Evolutionary conservation across 1,284 basidiomycete species (phyloP).

Genomic region (Mycena sp.): DNA sequence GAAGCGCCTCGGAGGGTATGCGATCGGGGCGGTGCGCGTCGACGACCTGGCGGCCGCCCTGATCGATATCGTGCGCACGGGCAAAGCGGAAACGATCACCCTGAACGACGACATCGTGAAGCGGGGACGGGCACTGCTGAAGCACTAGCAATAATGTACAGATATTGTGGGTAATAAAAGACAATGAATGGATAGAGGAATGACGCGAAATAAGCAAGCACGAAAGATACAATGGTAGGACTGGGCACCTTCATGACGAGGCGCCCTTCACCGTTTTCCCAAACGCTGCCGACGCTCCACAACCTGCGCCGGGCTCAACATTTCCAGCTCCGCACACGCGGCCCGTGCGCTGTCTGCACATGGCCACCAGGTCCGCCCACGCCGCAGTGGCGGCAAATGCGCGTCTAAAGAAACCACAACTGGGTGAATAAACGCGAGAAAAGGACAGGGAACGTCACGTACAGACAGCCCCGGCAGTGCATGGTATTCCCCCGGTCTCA

Average conservation of each 20-base stretch:
- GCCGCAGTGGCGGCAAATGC: constrained; percentile 37
- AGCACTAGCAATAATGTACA: too few species aligned
- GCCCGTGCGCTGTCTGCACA: constrained; percentile 41
- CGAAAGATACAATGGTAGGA: too few species aligned
- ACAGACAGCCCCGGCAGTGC: constrained; percentile 44
- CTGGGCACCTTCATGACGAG: too few species aligned
- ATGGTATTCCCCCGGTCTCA: constrained; percentile 36
- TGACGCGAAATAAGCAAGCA: too few species aligned
- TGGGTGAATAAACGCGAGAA: too few species aligned
- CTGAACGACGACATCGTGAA: too few species aligned
- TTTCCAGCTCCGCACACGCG: constrained; percentile 42
- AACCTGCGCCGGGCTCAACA: constrained; percentile 41
- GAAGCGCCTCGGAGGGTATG: background rate
- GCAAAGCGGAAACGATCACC: too few species aligned
- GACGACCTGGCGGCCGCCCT: constrained; percentile 13
- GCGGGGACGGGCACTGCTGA: too few species aligned
- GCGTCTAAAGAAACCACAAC: constrained; percentile 1
- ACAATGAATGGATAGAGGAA: too few species aligned
- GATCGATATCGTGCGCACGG: too few species aligned
- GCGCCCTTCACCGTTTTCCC: too few species aligned
- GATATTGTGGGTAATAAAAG: too few species aligned
- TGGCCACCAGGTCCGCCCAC: constrained; percentile 45
- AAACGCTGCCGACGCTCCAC: constrained; percentile 45
- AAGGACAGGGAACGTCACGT: background rate
- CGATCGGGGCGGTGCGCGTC: background rate